These are phyloP conservation scores for Penicillium ucsense DNA, from an alignment of 495 filamentous ascomycete genomes.

Conservation along the genomic window DNA sequence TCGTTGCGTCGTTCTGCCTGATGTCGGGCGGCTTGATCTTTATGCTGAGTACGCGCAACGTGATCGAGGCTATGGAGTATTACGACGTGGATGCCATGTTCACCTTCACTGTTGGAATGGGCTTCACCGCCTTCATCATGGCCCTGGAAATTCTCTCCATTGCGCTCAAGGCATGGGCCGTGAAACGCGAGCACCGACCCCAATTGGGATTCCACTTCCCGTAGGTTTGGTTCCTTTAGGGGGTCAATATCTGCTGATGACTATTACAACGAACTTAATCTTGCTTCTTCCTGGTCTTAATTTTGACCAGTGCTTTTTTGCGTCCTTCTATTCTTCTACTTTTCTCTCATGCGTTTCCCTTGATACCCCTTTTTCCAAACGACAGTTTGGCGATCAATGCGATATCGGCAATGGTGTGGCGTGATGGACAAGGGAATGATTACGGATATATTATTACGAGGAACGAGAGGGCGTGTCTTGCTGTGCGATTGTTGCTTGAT, in stretches of 20 bases:
- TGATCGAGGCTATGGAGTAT: constrained; percentile 64
- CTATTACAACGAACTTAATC: no score
- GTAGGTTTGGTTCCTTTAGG: background rate
- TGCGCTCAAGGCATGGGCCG: constrained; percentile 85
- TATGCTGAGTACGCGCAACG: constrained; percentile 77
- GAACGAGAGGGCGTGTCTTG: no score
- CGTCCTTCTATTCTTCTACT: background rate
- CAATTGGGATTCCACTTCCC: constrained; percentile 17
- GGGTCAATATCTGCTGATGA: no score
- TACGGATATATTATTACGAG: no score
- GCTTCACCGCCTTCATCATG: constrained; percentile 75
- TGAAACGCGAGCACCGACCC: constrained; percentile 45
- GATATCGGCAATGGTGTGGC: no score
- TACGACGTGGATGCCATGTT: constrained; percentile 78
- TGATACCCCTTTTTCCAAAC: constrained; percentile 14
- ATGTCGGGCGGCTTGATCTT: constrained; percentile 83
- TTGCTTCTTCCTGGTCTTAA: no score
- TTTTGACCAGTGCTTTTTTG: background rate
- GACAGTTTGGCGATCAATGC: constrained; percentile 6
- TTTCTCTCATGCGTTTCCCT: constrained; percentile 2
- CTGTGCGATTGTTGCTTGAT: no score
- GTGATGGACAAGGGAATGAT: no score
- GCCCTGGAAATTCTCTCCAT: constrained; percentile 69
- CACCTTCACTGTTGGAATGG: constrained; percentile 83
- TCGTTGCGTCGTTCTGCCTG: constrained; percentile 77